Conservation (phyloP, 306 rosid genomes). For the Ziziphus jujuba region DNA sequence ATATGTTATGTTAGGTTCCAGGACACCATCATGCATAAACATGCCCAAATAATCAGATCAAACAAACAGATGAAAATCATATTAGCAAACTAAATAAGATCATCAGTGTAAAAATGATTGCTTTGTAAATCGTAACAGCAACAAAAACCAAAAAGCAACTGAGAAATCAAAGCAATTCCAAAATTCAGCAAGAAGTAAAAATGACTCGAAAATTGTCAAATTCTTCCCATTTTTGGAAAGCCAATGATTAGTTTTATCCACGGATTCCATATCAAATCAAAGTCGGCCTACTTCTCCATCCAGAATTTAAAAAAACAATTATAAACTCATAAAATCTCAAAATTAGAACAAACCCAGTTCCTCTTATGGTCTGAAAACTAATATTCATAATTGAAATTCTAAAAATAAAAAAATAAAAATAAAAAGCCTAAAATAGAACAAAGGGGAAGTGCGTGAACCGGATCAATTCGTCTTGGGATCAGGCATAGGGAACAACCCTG, state of each 20-base stretch:
- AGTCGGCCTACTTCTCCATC: conserved; percentile 10
- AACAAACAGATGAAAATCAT: not conserved
- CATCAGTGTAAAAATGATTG: not conserved
- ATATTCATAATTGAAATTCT: conserved; percentile 9
- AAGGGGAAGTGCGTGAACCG: not conserved
- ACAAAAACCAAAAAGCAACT: not conserved
- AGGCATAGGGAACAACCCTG: conserved; percentile 94
- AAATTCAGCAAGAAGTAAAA: no score
- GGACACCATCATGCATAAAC: not conserved
- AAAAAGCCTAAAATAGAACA: not conserved
- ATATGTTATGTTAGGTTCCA: not conserved
- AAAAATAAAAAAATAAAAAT: no score
- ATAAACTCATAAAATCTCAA: conserved; percentile 10
- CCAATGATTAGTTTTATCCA: conserved; percentile 1
- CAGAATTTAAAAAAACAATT: conserved; percentile 23
- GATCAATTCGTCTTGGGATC: conserved; percentile 86
- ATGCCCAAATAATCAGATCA: not conserved
- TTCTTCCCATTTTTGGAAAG: not conserved
- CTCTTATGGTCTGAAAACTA: conserved; percentile 25
- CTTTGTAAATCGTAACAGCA: not conserved
- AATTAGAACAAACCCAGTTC: conserved; percentile 26
- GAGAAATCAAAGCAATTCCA: not conserved
- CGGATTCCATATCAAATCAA: not conserved
- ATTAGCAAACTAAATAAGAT: not conserved
- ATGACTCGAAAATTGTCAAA: not conserved